phyloP scores from a whole-genome alignment of 2,329 filamentous ascomycete genomes.

The Alternaria postmessia region DNA sequence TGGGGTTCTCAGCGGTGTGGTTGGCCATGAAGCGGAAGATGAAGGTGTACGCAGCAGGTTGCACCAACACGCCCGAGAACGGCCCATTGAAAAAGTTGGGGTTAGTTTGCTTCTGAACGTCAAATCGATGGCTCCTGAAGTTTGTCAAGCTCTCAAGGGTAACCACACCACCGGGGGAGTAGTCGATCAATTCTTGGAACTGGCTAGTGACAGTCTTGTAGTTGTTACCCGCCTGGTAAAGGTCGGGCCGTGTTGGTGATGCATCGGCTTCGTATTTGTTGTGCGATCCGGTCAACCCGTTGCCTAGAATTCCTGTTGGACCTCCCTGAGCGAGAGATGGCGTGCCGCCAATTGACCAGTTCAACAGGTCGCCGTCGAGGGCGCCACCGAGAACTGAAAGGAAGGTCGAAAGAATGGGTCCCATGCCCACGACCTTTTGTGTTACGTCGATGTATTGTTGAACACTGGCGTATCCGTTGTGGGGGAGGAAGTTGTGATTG shows the following conservation, averaged over 20 bases:
- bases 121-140: constrained; percentile 32
- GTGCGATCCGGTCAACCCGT: constrained; percentile 31
- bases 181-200: constrained; percentile 33
- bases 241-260: constrained; percentile 32
- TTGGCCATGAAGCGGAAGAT: constrained; percentile 41
- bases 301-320: constrained; percentile 26
- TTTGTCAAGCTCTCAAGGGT: constrained; percentile 30
- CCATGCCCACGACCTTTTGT: constrained; percentile 33
- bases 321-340: constrained; percentile 31
- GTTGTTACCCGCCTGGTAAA: constrained; percentile 35
- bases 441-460: constrained; percentile 33
- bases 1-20: constrained; percentile 28
- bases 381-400: constrained; percentile 29
- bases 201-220: constrained; percentile 29
- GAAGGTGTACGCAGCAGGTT: constrained; percentile 37
- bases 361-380: constrained; percentile 29
- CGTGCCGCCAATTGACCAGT: constrained; percentile 34
- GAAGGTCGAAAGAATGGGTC: constrained; percentile 20
- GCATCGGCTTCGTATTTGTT: constrained; percentile 38
- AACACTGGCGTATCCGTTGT: constrained; percentile 31
- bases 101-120: constrained; percentile 28
- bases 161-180: constrained; percentile 30
- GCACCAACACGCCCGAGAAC: constrained; percentile 32
- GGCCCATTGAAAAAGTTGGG: constrained; percentile 36
- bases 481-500: constrained; percentile 36